Evolutionary conservation across 2,329 filamentous ascomycete species (phyloP), one percentile per base, ranked within the genome.

Genomic region (Pestalotiopsis sp.): DNA sequence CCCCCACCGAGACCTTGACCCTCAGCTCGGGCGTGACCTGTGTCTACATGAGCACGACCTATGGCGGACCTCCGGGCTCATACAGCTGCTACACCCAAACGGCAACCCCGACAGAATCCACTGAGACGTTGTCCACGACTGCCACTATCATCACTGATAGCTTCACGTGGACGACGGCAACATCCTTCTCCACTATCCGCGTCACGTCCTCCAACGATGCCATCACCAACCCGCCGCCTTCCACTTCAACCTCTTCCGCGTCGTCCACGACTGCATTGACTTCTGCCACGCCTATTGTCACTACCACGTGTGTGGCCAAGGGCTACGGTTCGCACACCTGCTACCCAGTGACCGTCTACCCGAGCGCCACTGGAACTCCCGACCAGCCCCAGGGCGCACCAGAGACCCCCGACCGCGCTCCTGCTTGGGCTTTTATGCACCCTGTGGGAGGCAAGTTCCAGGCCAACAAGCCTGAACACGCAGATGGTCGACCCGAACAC

Each of bases 311-410:
- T 23, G 64, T 66, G 20, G 64, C 55, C 36, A 66, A 57, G 64
- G 64, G 52, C n/a, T 66, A 66, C 38, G 64, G 64, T 27, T 52
- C 41, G 12, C 17, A 60, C 27, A 66, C 64, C 6, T 66, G 64
- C 64, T 66, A 66, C 55, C 52, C 64, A 7, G 64, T 55, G 23
- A 45, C 52, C 31, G 25, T 49, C 14, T 20, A 20, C n/a, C 45
- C 45, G 20, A 36, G 23, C 13, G 20, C 63, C 12, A 39, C 41
- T 23, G 14, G 17, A 3, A n/a, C 12, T 20, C 13, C 31, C 17
- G 31, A 31, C 31, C 23, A 31, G 23, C 11, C 25, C 31, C 13
- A 12, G 2, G 20, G 4, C 7, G 4, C 55, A 12, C 23, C 59
- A 31, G 20, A 36, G 59, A 20, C n/a, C 17, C 27, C 45, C 20